Conservation (phyloP, 106 monocot species). For the Xerophyta viscosa region DNA sequence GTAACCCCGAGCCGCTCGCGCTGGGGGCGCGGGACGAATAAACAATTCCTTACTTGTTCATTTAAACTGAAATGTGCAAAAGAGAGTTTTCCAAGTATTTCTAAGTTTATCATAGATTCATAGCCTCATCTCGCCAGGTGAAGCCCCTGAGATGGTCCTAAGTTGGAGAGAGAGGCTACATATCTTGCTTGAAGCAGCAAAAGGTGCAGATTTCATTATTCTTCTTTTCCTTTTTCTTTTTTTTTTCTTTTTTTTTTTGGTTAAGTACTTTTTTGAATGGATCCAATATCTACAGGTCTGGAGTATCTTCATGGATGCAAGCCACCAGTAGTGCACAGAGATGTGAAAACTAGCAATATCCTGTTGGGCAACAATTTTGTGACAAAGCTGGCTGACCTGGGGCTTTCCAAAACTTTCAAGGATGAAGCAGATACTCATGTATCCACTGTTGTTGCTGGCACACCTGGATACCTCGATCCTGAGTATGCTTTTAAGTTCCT, state of each 20-base stretch:
- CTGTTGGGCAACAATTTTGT: neutral
- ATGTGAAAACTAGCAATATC: constrained; percentile 12
- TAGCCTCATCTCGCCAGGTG: too few relatives aligned
- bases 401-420: constrained; percentile 4
- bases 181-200: neutral
- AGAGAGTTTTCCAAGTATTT: constrained; percentile 1
- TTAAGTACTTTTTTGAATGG: too few relatives aligned
- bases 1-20: too few relatives aligned
- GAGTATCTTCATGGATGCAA: constrained; percentile 3
- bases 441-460: neutral
- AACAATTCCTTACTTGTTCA: neutral
- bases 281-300: constrained; percentile 2
- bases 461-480: constrained; percentile 6
- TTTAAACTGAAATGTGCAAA: constrained; percentile 20
- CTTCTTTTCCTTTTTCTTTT: neutral
- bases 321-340: constrained; percentile 12
- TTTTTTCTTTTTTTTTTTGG: neutral
- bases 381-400: constrained; percentile 7
- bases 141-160: too few relatives aligned
- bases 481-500: constrained; percentile 3
- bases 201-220: neutral
- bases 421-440: neutral
- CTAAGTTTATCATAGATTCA: too few relatives aligned
- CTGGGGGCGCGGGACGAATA: too few relatives aligned
- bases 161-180: neutral